These are phyloP conservation scores for Marasmius oreades DNA, from an alignment of 1,284 basidiomycete genomes.

Conservation along the genomic window DNA sequence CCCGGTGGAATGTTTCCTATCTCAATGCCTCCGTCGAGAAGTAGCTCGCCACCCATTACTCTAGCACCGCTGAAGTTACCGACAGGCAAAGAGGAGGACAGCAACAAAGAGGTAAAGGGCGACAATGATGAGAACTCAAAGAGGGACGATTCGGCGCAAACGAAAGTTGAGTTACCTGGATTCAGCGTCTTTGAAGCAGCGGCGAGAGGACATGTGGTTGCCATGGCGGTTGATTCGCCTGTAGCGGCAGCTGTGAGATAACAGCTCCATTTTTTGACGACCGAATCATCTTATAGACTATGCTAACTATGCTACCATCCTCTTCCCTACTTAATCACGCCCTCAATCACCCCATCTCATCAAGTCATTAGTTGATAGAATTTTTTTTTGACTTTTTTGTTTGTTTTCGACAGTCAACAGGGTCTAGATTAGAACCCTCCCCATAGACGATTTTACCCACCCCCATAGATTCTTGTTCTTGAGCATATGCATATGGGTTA, in stretches of 20 bases:
- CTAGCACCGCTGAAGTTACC: slow-evolving; percentile 59
- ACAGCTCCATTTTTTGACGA: background rate
- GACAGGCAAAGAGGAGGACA: slow-evolving; percentile 12
- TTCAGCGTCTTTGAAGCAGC: slow-evolving; percentile 63
- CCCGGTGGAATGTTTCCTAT: slow-evolving; percentile 9
- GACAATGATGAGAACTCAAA: slow-evolving; percentile 18
- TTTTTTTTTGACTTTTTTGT: background rate
- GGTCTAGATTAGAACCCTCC: background rate
- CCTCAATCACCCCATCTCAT: background rate
- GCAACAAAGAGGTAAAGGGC: background rate
- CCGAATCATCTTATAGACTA: background rate
- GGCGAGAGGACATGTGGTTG: slow-evolving; percentile 22
- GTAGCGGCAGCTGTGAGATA: background rate
- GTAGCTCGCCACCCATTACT: slow-evolving; percentile 65
- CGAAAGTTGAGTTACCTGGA: slow-evolving; percentile 47
- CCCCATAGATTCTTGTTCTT: too few species aligned
- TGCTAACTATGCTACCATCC: background rate
- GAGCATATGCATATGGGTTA: too few species aligned
- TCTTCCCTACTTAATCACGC: background rate
- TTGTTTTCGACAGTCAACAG: too few species aligned
- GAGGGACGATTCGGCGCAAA: slow-evolving; percentile 11
- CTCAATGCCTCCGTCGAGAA: slow-evolving; percentile 52
- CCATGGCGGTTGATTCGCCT: background rate
- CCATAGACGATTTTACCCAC: too few species aligned
- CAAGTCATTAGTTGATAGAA: too few species aligned